These are phyloP conservation scores for Starmerella floricola DNA, from an alignment of 805 yeast species.

Conservation along the genomic window DNA sequence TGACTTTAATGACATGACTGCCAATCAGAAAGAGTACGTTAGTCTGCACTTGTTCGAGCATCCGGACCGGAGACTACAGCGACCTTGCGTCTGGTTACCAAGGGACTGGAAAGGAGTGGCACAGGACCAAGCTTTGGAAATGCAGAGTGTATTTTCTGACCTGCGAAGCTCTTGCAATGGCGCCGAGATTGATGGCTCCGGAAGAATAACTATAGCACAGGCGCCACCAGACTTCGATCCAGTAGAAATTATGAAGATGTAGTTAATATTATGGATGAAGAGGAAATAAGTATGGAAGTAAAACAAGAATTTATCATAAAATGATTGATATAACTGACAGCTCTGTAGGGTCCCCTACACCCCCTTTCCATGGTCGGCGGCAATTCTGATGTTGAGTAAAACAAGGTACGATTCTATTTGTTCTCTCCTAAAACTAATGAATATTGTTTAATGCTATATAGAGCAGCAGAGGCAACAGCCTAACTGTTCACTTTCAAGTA, in stretches of 20 bases:
- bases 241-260: constrained; percentile 6
- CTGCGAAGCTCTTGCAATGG: constrained; percentile 25
- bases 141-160: constrained; percentile 22
- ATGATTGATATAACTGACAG: too few species aligned
- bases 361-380: too few species aligned
- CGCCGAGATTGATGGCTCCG: constrained; percentile 21
- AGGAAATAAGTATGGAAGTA: too few species aligned
- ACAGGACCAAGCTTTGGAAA: constrained; percentile 26
- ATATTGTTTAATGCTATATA: too few species aligned
- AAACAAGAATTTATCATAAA: too few species aligned
- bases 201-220: constrained; percentile 20
- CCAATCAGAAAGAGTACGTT: constrained; percentile 23
- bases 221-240: constrained; percentile 24
- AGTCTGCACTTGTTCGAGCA: constrained; percentile 26
- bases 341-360: too few species aligned
- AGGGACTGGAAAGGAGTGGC: constrained; percentile 32
- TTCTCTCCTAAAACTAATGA: too few species aligned
- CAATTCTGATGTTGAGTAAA: too few species aligned
- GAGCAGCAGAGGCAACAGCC: too few species aligned
- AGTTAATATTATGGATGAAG: too few species aligned
- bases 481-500: too few species aligned
- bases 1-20: constrained; percentile 21
- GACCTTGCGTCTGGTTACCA: constrained; percentile 37
- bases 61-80: constrained; percentile 24
- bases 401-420: too few species aligned